phyloP scores from a whole-genome alignment of 768 basidiomycete species.

The Hygrocybe coccinea region DNA sequence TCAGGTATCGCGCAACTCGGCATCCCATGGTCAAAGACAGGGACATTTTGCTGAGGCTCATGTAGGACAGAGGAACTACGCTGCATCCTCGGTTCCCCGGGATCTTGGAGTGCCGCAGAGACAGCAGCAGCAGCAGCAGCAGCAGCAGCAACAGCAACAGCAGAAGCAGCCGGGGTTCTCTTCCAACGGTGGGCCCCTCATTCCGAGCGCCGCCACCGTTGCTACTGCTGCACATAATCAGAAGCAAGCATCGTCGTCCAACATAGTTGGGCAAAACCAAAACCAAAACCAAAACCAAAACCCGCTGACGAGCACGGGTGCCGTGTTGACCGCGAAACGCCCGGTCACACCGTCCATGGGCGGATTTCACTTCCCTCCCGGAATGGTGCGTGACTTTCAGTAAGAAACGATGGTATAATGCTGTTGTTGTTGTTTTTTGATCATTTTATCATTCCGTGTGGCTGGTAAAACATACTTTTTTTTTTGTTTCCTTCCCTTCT shows the following conservation, averaged over 20 bases:
- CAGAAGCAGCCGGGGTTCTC: not conserved
- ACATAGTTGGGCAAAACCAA: slow-evolving; percentile 10
- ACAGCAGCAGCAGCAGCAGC: not conserved
- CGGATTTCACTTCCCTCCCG: slow-evolving; percentile 47
- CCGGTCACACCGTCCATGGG: slow-evolving; percentile 38
- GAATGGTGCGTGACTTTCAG: slow-evolving; percentile 38
- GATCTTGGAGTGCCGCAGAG: not conserved
- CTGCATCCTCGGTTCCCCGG: too few relatives aligned
- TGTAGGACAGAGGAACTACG: too few relatives aligned
- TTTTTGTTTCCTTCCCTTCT: not conserved
- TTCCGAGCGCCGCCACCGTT: not conserved
- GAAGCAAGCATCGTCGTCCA: slow-evolving; percentile 4
- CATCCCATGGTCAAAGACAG: too few relatives aligned
- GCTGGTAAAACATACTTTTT: too few relatives aligned
- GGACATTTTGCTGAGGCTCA: too few relatives aligned
- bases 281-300: slow-evolving; percentile 18
- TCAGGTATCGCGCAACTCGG: too few relatives aligned
- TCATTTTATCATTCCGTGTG: not conserved
- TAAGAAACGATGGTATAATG: too few relatives aligned
- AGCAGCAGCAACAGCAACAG: not conserved
- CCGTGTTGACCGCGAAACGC: slow-evolving; percentile 13
- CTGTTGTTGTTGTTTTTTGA: too few relatives aligned
- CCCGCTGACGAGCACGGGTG: slow-evolving; percentile 1
- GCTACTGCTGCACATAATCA: not conserved
- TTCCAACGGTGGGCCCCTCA: too few relatives aligned